Evolutionary conservation across 2,329 filamentous ascomycete genomes (phyloP), one percentile per base, ranked within the genome.

Genomic region (Apiospora hydei): DNA sequence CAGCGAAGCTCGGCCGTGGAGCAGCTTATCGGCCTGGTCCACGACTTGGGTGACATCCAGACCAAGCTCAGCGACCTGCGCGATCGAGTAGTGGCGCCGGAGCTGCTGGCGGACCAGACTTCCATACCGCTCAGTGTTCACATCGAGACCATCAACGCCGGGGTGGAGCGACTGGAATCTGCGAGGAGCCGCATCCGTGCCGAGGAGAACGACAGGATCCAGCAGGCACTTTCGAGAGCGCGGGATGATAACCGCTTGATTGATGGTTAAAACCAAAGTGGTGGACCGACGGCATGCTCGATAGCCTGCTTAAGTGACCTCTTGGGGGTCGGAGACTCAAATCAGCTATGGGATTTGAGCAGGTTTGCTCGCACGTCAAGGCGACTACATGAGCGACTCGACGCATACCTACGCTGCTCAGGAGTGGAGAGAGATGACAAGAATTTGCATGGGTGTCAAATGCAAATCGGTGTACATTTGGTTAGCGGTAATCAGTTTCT

Each of bases 31-130:
- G 87, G 87, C 1, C 90, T 94, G 0, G 84, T 96, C 21, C 83
- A 94, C 57, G 93, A 94, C 77, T 85, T 96, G 47, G 89, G 94
- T 80, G 89, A 89, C 71, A 96, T 96, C 73, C 88, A 91, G 76
- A 88, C 90, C 1, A 90, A 90, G 64, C 83, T 97, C 16, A 90
- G 91, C 75, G 92, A 94, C 77, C 80, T 97, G 75, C 85, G 92
- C 30, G 92, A 94, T 73, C 85, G 91, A 7, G 92, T 95, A 13
- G 90, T 89, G 0, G 87, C 88, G 71, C 92, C 93, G 0, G 91
- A 90, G 74, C 80, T 92, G 13, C 77, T 91, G 14, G 87, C 86
- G 1, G 86, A 85, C 38, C 83, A 71, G 46, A 80, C 82, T 4
- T 83, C 85, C 41, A 85, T 94, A 13, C 92, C 93, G 3, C 83